Evolutionary conservation across 495 filamentous ascomycete genomes (phyloP).

Genomic region (Delitschia confertaspora): DNA sequence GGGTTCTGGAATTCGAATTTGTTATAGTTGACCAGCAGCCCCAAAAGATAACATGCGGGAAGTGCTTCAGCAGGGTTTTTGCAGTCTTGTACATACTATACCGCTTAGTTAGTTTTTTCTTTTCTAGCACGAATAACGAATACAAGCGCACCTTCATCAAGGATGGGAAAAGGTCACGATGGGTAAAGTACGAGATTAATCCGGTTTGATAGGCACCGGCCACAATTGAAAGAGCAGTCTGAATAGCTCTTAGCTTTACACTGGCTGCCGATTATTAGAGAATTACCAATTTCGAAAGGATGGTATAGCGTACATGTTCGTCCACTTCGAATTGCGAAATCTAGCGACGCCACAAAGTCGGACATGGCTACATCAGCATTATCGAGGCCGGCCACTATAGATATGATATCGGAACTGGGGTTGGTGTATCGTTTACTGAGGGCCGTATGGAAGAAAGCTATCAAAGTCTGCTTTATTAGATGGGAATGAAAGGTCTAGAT

Average conservation of each 20-base stretch:
- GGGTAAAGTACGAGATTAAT: conserved; percentile 88
- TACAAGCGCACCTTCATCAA: conserved; percentile 71
- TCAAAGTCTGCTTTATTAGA: conserved; percentile 67
- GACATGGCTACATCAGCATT: conserved; percentile 77
- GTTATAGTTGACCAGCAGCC: conserved; percentile 95
- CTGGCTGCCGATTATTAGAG: conserved; percentile 44
- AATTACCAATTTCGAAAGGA: neutral
- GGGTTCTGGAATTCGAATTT: conserved; percentile 99
- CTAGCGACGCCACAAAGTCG: conserved; percentile 77
- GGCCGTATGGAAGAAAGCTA: conserved; percentile 71
- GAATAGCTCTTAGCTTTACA: conserved; percentile 68
- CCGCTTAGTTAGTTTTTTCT: neutral
- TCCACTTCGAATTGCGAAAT: conserved; percentile 72
- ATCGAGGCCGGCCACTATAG: conserved; percentile 77
- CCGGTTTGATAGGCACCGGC: conserved; percentile 91
- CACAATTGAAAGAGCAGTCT: conserved; percentile 72
- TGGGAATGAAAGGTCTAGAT: neutral
- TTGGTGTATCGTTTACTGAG: conserved; percentile 90
- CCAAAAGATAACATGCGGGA: conserved; percentile 73
- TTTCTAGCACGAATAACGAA: neutral
- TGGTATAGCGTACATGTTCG: conserved; percentile 32
- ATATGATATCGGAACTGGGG: conserved; percentile 89
- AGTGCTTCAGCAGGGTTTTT: conserved; percentile 53
- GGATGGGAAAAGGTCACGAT: conserved; percentile 86
- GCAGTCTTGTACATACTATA: conserved; percentile 75